These are phyloP conservation scores for Mycosphaerella sp. DNA, from an alignment of 2,329 filamentous ascomycete genomes.

Conservation along the genomic window DNA sequence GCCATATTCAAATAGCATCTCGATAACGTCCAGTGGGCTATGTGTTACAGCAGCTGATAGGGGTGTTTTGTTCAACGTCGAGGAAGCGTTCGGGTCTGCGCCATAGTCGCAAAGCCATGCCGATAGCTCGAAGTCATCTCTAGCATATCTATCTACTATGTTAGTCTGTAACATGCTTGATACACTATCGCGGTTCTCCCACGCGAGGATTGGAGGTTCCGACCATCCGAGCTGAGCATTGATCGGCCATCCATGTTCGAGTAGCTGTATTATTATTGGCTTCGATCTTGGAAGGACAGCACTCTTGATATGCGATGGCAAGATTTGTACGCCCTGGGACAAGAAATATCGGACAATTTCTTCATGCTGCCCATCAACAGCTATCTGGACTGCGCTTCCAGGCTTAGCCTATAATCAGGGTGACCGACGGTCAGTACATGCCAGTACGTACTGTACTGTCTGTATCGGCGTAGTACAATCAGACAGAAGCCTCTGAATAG, in stretches of 20 bases:
- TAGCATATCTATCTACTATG: slow-evolving; percentile 3
- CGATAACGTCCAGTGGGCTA: neutral
- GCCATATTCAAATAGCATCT: slow-evolving; percentile 5
- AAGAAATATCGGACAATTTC: slow-evolving; percentile 5
- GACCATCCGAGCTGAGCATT: slow-evolving; percentile 8
- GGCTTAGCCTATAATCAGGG: slow-evolving; percentile 1
- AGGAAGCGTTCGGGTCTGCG: slow-evolving; percentile 6
- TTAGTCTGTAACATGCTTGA: neutral
- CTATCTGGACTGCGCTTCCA: slow-evolving; percentile 7
- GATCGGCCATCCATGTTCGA: slow-evolving; percentile 5
- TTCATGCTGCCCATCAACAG: slow-evolving; percentile 2
- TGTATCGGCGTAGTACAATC: too few relatives aligned
- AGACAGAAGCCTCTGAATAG: too few relatives aligned
- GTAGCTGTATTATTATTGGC: slow-evolving; percentile 3
- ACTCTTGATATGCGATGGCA: slow-evolving; percentile 3
- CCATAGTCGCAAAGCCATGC: neutral
- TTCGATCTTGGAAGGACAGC: neutral
- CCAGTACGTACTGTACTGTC: too few relatives aligned
- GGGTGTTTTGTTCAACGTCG: slow-evolving; percentile 2
- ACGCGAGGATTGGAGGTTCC: slow-evolving; percentile 6
- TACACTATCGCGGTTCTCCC: neutral
- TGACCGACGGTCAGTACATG: too few relatives aligned
- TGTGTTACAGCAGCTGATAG: slow-evolving; percentile 5
- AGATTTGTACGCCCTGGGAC: slow-evolving; percentile 3
- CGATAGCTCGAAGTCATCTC: neutral